Evolutionary conservation across 257 asterid species (phyloP), one percentile per base, ranked within the genome.

Genomic region (Solanum etuberosum): DNA sequence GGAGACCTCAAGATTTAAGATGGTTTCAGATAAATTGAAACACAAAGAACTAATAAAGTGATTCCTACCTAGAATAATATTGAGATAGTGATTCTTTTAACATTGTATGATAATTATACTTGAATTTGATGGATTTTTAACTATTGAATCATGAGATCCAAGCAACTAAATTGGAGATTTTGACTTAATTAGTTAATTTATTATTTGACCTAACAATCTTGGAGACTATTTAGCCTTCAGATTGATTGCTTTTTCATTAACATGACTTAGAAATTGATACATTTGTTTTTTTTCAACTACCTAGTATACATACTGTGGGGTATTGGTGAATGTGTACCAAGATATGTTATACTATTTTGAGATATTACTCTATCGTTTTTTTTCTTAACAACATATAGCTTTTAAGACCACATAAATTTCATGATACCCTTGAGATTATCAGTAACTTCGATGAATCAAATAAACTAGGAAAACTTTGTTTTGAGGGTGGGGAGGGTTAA

Each of bases 391-490:
- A 65, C 1, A 14, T 27, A 18, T 1, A 4, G 8, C 2, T 65
- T 27, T 0, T 12, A 65, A 25, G 4, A 6, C 4, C n/a, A 68
- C 11, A 29, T 29, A 15, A 29, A 14, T 29, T 0, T 14, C 0
- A 0, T 29, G 35, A 0, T 13, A 25, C 31, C 1, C 7, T 65
- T 65, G 0, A 1, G 20, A 23, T 61, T 20, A 20, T 57, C 12
- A 57, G 0, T 57, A 57, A 3, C 25, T 57, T 57, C 2, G 2
- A 57, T 20, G 21, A 5, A 67, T 27, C 4, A 27, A 27, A 27
- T 27, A 1, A 38, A 6, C 15, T 43, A 43, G 10, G 4, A 11
- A 42, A 10, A 42, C 14, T 42, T 42, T 10, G 4, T 42, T 42
- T 42, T 4, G 48, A 11, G 1, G 15, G 2, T 42, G 48, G 48